Base-by-base conservation (phyloP, 805 yeast species). In the Kluyveromyces siamensis region DNA sequence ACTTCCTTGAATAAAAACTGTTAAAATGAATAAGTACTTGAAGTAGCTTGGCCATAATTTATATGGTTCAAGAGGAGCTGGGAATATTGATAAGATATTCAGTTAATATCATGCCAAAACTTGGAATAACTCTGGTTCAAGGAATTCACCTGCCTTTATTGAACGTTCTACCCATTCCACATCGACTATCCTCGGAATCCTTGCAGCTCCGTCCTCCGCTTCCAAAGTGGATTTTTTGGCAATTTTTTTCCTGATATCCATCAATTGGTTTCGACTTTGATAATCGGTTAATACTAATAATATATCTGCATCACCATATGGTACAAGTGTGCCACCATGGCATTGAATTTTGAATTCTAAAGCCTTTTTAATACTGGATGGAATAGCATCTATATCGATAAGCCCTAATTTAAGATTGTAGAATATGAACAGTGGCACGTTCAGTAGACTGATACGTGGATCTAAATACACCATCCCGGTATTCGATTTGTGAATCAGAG, bases 321-420 rank as follows among this genome's bases (percentile, higher is more conserved):
- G 48, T 2, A 55, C 57, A 4, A 69, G 41, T 2, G 61, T 64
- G 1, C 80, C 86, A 21, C 79, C 82, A 44, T 76, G 71, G 19
- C 62, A 56, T 33, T 68, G 66, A 14, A 76, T 66, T 27, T 64
- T 60, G 7, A 49, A 37, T 30, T 47, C 37, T 14, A 63, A 25
- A 18, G 56, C 52, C 11, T 52, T 50, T 14, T 52, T 40, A 27
- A 52, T 33, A 38, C 50, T 45, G 18, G 48, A 44, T 27, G 48
- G 45, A 39, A 44, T 40, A 49, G 51, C 6, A 27, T 40, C 27
- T 39, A 51, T 14, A 8, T 52, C 49, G 1, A 65, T 55, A 1
- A 77, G 52, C 48, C 55, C 69, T 36, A 75, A 67, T 1, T 45
- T 56, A 14, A 73, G 56, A 2, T 62, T 66, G 8, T 56, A 41